Percentiles rank a stretch among this genome's conserved stretches.
These are phyloP conservation scores for Chlamydomonas sp. DNA, from an alignment of 139 green algal species.

Conservation along the genomic window DNA sequence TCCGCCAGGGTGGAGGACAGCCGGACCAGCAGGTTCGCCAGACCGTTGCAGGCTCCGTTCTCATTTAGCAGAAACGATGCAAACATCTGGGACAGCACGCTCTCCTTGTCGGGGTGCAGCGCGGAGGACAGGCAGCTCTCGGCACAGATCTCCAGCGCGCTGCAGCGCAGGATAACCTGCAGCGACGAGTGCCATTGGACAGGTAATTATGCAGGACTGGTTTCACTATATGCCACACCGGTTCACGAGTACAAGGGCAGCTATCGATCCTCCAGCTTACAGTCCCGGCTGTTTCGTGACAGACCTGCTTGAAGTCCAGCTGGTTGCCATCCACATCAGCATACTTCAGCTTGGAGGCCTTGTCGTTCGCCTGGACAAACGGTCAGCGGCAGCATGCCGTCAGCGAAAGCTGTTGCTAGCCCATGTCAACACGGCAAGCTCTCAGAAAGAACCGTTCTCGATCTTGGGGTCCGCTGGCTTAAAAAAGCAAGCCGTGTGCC, in stretches of 20 bases:
- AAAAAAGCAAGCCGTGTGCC: no score
- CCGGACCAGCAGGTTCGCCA: slow-evolving; percentile 30
- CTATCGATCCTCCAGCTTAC: no score
- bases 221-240: no score
- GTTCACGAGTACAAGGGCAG: neutral
- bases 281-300: neutral
- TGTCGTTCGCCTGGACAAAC: slow-evolving; percentile 37
- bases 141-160: slow-evolving; percentile 58
- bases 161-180: slow-evolving; percentile 57
- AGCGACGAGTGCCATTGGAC: no score
- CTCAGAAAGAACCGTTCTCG: neutral
- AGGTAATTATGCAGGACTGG: no score
- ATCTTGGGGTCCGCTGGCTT: no score
- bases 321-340: slow-evolving; percentile 31
- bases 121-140: slow-evolving; percentile 43
- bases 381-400: neutral
- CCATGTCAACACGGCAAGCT: neutral
- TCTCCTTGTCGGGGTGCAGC: slow-evolving; percentile 30
- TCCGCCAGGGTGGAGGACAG: slow-evolving; percentile 22
- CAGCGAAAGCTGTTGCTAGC: neutral
- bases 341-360: slow-evolving; percentile 46
- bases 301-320: slow-evolving; percentile 51
- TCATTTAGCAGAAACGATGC: slow-evolving; percentile 37
- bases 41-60: neutral
- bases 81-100: slow-evolving; percentile 32